Conservation (phyloP, 2,329 filamentous ascomycete species). For the Chrysoporthe puriensis region DNA sequence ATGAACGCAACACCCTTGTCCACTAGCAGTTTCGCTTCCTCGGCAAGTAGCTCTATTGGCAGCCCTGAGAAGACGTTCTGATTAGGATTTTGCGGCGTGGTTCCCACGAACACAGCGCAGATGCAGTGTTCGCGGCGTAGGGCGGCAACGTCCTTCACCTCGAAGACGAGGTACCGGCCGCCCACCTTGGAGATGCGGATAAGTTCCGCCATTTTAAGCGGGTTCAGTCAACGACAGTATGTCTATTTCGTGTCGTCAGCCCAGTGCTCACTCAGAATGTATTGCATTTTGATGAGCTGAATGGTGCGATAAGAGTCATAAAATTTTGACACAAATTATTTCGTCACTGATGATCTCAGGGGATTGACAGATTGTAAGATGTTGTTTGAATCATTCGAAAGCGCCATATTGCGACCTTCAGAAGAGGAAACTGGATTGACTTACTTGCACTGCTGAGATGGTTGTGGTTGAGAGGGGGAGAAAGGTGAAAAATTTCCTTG, state of each 20-base stretch:
- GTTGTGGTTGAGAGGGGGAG: conserved; percentile 20
- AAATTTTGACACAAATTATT: conserved; percentile 38
- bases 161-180: conserved; percentile 86
- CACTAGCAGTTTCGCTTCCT: conserved; percentile 83
- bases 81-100: conserved; percentile 87
- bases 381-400: conserved; percentile 49
- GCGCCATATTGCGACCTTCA: neutral
- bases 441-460: conserved; percentile 33
- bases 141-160: conserved; percentile 76
- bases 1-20: conserved; percentile 77
- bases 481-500: conserved; percentile 20
- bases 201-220: conserved; percentile 46
- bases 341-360: conserved; percentile 53
- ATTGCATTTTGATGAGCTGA: conserved; percentile 27
- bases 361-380: conserved; percentile 64
- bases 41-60: conserved; percentile 85
- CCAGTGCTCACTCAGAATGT: conserved; percentile 23
- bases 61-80: conserved; percentile 93
- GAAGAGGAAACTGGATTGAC: conserved; percentile 22
- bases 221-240: conserved; percentile 8
- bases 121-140: conserved; percentile 82
- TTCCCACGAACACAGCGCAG: conserved; percentile 83
- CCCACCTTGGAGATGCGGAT: conserved; percentile 82
- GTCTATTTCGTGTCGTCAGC: conserved; percentile 27
- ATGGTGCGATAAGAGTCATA: conserved; percentile 35